phyloP scores from a whole-genome alignment of 495 filamentous ascomycete species.

The Pyrenula massariospora region DNA sequence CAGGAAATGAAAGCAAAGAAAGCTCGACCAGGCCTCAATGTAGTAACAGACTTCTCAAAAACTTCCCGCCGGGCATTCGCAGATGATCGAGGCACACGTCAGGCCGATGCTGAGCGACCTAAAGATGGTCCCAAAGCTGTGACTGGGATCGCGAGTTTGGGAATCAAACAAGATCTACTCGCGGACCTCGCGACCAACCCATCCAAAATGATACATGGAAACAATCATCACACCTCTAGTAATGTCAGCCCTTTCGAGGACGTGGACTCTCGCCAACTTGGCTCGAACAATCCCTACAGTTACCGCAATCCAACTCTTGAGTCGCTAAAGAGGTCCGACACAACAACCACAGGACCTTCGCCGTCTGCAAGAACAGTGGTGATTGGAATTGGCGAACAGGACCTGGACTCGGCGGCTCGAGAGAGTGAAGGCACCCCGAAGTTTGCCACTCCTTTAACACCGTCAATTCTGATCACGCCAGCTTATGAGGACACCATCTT shows the following conservation, averaged over 20 bases:
- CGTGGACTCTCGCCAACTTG: not conserved
- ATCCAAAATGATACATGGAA: not conserved
- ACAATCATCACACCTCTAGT: not conserved
- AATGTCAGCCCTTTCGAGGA: constrained; percentile 23
- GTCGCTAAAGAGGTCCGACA: not conserved
- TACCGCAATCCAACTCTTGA: not conserved
- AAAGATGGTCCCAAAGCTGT: constrained; percentile 4
- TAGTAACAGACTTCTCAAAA: constrained; percentile 44
- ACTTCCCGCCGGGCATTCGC: constrained; percentile 10
- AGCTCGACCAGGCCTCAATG: constrained; percentile 46
- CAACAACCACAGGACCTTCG: constrained; percentile 22
- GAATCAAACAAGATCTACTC: not conserved
- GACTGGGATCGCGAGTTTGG: constrained; percentile 8
- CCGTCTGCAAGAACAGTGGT: constrained; percentile 65
- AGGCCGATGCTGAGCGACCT: constrained; percentile 2
- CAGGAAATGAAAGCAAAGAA: constrained; percentile 32
- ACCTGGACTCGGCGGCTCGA: constrained; percentile 38
- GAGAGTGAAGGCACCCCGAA: constrained; percentile 25
- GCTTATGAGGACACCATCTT: constrained; percentile 51
- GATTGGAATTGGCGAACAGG: constrained; percentile 66
- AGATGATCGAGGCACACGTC: constrained; percentile 9
- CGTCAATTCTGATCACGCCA: constrained; percentile 56
- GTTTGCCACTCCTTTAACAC: constrained; percentile 29
- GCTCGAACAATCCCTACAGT: not conserved
- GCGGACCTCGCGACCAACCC: not conserved